Evolutionary conservation across 2,329 filamentous ascomycete genomes (phyloP), one percentile per base, ranked within the genome.

Genomic region (Pestalotiopsis sp.): DNA sequence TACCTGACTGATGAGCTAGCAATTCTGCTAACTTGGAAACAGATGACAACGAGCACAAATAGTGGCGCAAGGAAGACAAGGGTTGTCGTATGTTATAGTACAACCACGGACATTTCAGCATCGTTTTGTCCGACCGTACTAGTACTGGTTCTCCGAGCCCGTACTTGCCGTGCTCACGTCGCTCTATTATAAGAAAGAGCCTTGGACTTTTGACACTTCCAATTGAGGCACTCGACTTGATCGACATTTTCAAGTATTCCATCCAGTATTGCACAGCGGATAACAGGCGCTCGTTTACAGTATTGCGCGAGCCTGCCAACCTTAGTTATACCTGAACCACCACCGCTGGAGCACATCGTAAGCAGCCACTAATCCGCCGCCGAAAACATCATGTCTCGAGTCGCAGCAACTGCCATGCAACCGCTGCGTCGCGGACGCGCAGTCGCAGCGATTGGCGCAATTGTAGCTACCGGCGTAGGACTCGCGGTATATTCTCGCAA

Each of bases 401-500:
- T 36, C 5, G 64, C 49, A 27, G 20, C 52, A 27, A 36, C 56
- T 11, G 25, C 49, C 9, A 20, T 60, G 4, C 66, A 27, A 56
- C 59, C 66, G 25, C 31, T 70, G 2, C 68, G 63, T 36, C 57
- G 56, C 56, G 39, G 45, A 14, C 58, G 63, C 4, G 57, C 58
- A 4, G 5, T 59, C 27, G 45, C 64, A 27, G 20, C 68, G 9
- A 56, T 70, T 31, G 64, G 66, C 38, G 57, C 69, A 23, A 61
- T 67, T 14, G 71, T 70, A n/a, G 41, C 73, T 25, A 72, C 73
- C 31, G 73, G 75, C 13, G 20, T 75, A 9, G 72, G 77, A 9
- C 39, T 73, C 39, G 72, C 73, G 1, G 36, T 76, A 14, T 76
- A 76, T 64, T 76, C 72, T 45, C 72, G 70, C 27, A 73, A 72